These are phyloP conservation scores for Gautieria morchelliformis DNA, from an alignment of 768 basidiomycete genomes.

Conservation along the genomic window DNA sequence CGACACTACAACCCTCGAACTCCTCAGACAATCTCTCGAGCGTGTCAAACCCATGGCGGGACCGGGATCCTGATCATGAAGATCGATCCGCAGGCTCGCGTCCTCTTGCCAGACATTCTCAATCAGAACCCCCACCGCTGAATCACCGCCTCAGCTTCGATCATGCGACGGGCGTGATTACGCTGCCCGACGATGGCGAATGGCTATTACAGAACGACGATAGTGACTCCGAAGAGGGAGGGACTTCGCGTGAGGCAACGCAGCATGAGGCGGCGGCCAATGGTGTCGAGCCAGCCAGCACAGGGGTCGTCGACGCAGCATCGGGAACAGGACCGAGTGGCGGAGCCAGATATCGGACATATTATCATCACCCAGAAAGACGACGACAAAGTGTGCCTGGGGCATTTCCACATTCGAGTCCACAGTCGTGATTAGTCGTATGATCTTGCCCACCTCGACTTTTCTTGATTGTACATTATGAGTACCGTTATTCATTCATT, in stretches of 20 bases:
- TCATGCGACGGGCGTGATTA: slow-evolving; percentile 79
- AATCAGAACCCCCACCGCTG: slow-evolving; percentile 15
- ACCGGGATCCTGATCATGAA: background rate
- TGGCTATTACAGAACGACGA: slow-evolving; percentile 50
- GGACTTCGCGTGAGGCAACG: background rate
- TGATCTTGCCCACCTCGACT: background rate
- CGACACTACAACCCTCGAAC: background rate
- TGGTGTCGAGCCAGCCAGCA: slow-evolving; percentile 11
- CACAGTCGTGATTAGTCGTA: background rate
- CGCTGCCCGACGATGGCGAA: slow-evolving; percentile 62
- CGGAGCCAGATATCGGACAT: slow-evolving; percentile 54
- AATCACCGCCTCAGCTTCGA: slow-evolving; percentile 73
- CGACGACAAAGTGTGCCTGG: slow-evolving; percentile 50
- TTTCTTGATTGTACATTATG: background rate
- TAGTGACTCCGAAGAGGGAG: slow-evolving; percentile 37
- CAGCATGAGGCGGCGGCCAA: slow-evolving; percentile 8
- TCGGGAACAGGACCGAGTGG: background rate
- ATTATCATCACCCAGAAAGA: slow-evolving; percentile 81
- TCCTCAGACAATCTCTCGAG: slow-evolving; percentile 7
- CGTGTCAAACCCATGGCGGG: slow-evolving; percentile 53
- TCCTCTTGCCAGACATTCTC: slow-evolving; percentile 11
- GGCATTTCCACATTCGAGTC: slow-evolving; percentile 33
- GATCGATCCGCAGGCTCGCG: background rate
- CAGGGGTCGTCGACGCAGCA: background rate
- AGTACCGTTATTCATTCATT: background rate